Conservation (phyloP, 2,329 filamentous ascomycete genomes). For the Balansia obtecta region DNA sequence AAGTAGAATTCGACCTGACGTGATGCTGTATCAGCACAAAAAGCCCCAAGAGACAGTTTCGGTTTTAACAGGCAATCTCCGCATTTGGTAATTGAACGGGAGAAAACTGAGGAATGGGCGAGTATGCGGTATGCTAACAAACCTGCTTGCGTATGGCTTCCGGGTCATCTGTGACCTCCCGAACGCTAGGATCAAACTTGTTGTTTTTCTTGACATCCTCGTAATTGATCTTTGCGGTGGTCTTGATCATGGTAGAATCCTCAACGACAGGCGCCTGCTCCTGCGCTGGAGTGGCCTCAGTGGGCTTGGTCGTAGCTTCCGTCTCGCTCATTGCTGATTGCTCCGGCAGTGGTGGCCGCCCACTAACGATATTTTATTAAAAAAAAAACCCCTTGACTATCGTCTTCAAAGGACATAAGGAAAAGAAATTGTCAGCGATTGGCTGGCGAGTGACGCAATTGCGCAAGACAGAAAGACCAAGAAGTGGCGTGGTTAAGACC, state of each 20-base stretch:
- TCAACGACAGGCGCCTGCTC: slow-evolving; percentile 13
- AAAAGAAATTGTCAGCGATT: background rate
- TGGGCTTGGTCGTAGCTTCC: slow-evolving; percentile 14
- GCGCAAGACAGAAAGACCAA: background rate
- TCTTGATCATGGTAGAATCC: slow-evolving; percentile 29
- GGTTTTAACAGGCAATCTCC: too few relatives aligned
- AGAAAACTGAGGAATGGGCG: background rate
- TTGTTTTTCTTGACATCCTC: slow-evolving; percentile 40
- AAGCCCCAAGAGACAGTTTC: background rate
- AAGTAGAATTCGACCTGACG: slow-evolving; percentile 88
- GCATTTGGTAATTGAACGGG: background rate
- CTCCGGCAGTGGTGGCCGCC: background rate
- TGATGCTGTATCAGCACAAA: background rate
- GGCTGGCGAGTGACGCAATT: background rate
- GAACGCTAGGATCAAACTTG: slow-evolving; percentile 58
- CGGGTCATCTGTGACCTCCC: slow-evolving; percentile 63
- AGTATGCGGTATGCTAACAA: slow-evolving; percentile 12
- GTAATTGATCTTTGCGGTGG: slow-evolving; percentile 25
- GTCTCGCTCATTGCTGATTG: slow-evolving; percentile 8
- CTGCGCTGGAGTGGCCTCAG: slow-evolving; percentile 9
- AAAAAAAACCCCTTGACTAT: background rate
- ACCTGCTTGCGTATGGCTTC: slow-evolving; percentile 75
- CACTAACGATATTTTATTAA: background rate
- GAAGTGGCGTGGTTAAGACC: background rate
- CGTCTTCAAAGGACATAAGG: background rate